Evolutionary conservation across 306 rosid genomes (phyloP).

Genomic region (Castanea mollissima): DNA sequence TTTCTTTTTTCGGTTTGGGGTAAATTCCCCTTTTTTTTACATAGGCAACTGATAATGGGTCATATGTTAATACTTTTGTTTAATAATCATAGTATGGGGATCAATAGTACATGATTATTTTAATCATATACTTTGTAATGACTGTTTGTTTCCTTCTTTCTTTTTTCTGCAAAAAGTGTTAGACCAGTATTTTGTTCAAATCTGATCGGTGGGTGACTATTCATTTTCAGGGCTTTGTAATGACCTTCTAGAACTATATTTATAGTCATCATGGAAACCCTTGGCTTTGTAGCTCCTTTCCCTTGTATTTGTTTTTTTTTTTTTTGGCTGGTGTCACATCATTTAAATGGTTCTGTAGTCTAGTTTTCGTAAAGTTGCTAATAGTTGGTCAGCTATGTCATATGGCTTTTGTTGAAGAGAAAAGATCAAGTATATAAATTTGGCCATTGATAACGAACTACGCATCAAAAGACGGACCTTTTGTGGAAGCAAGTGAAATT

Average conservation of each 20-base stretch:
- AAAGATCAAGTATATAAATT: background rate
- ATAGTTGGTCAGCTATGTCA: background rate
- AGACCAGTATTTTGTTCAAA: background rate
- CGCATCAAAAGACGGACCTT: background rate
- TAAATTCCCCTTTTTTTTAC: background rate
- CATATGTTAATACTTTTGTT: background rate
- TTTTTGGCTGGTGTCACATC: background rate
- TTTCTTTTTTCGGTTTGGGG: too few species aligned
- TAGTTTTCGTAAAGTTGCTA: background rate
- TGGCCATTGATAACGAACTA: background rate
- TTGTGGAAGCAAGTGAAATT: background rate
- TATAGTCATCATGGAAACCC: background rate
- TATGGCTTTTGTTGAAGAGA: background rate
- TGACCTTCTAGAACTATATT: background rate
- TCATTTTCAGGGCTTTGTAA: background rate
- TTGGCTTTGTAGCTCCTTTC: background rate
- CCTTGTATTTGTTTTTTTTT: too few species aligned
- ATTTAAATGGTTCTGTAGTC: background rate
- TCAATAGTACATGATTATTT: background rate
- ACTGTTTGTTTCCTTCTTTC: background rate
- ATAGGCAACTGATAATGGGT: background rate
- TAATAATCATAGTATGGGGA: background rate
- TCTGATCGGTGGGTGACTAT: background rate
- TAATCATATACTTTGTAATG: background rate
- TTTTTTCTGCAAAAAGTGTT: background rate